These are phyloP conservation scores for Saccharata proteae DNA, from an alignment of 2,329 filamentous ascomycete species.

Conservation along the genomic window DNA sequence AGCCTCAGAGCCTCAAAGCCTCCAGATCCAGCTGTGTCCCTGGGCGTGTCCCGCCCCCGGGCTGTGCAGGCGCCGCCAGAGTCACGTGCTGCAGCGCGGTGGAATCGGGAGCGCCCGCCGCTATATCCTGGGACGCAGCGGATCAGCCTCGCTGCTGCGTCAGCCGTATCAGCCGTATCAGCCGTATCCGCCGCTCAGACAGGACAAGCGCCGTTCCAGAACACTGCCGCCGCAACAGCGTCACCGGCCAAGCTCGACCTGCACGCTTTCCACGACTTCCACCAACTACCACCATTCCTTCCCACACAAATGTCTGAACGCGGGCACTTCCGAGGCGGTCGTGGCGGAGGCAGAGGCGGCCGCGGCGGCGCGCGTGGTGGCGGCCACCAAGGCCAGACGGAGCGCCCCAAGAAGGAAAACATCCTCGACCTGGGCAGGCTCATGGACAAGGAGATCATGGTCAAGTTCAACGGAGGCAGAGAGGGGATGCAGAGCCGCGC, in stretches of 20 bases:
- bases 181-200: too few relatives aligned
- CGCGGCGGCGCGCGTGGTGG: constrained; percentile 13
- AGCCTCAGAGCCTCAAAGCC: too few relatives aligned
- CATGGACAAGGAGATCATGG: constrained; percentile 88
- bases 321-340: constrained; percentile 36
- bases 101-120: too few relatives aligned
- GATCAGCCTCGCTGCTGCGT: background rate
- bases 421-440: constrained; percentile 93
- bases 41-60: too few relatives aligned
- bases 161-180: background rate
- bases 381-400: constrained; percentile 35
- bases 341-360: constrained; percentile 17
- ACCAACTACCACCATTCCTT: constrained; percentile 4
- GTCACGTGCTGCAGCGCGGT: too few relatives aligned
- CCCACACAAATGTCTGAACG: constrained; percentile 40
- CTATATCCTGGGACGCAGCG: too few relatives aligned
- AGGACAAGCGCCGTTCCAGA: too few relatives aligned
- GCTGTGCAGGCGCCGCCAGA: too few relatives aligned
- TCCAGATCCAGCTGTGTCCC: too few relatives aligned
- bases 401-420: constrained; percentile 95
- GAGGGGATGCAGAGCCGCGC: constrained; percentile 45
- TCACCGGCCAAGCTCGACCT: too few relatives aligned
- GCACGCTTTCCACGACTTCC: constrained; percentile 8
- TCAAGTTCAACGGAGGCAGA: constrained; percentile 92
- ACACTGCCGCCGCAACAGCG: constrained; percentile 1